Base-by-base conservation (phyloP, 2,329 filamentous ascomycete species). In the Ophiognomonia clavigignenti-juglandacearum region DNA sequence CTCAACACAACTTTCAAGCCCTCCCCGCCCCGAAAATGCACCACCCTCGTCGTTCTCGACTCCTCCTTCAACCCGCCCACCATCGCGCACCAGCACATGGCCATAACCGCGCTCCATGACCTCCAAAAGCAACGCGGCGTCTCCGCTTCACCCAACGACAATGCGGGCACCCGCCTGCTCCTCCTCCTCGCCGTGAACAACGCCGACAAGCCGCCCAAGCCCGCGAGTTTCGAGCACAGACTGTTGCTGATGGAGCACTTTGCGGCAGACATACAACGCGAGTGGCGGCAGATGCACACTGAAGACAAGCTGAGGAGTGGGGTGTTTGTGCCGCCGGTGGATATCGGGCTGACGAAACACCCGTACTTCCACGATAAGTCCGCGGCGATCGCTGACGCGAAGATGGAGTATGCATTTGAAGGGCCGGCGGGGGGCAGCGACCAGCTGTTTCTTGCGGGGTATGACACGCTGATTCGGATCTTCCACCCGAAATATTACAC, bases 321-420 rank as follows among this genome's bases (percentile, higher is more conserved):
- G 24, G 24, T 6, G 24, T 6, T 10, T 10, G 24, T 10, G 6
- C 24, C 24, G 1, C 63, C 67, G 23, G 65, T 83, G 4, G 86
- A 91, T 54, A 74, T 92, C 31, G 86, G 75, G 2, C 72, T 93
- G 2, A 88, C 85, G 0, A 85, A 77, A 29, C 72, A 78, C 57
- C 83, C 87, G 0, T 90, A 84, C 60, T 93, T 92, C 57, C 79
- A 80, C 48, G 82, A 84, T 58, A 92, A 92, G 66, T 79, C 80
- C 7, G 55, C 59, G 11, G 80, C 78, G 1, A 80, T 91, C 23
- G 66, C 71, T 6, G 6, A 26, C 0, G 58, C 62, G 8, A 62
- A 64, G 0, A 66, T 68, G 0, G 67, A 69, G 31, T 81, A 78
- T 54, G 23, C 37, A 5, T 39, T 42, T 19, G 6, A 41, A n/a